phyloP scores from a whole-genome alignment of 2,329 filamentous ascomycete species.

The Neopestalotiopsis sp. region DNA sequence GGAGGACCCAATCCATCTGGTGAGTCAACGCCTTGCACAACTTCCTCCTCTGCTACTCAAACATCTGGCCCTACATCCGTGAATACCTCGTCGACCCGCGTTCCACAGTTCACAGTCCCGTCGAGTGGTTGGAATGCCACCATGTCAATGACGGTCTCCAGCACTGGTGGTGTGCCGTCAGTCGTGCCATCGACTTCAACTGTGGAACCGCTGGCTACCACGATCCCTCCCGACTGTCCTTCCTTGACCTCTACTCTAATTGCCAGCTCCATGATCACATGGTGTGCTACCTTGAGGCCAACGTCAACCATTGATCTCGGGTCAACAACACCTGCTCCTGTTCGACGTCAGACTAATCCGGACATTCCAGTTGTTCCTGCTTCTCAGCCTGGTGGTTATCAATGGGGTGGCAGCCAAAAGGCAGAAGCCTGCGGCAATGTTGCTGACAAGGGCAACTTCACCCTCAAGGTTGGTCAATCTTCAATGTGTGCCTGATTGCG shows the following conservation, averaged over 20 bases:
- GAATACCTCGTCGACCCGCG: conserved; percentile 25
- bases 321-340: conserved; percentile 7
- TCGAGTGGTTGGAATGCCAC: conserved; percentile 38
- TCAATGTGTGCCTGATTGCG: neutral
- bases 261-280: conserved; percentile 17
- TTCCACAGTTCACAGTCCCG: conserved; percentile 32
- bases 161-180: conserved; percentile 8
- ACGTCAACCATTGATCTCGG: conserved; percentile 15
- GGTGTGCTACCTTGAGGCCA: conserved; percentile 9
- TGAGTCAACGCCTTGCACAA: conserved; percentile 26
- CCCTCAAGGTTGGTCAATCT: conserved; percentile 32
- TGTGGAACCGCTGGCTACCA: neutral
- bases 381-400: conserved; percentile 10
- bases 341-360: conserved; percentile 6
- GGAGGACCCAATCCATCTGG: conserved; percentile 7
- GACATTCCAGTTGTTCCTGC: conserved; percentile 15
- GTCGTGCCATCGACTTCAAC: conserved; percentile 1
- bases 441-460: conserved; percentile 33
- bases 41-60: conserved; percentile 25
- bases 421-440: conserved; percentile 29
- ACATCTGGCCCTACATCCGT: conserved; percentile 24
- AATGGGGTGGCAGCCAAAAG: conserved; percentile 1
- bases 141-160: conserved; percentile 26
- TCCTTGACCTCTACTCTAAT: conserved; percentile 15
- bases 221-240: conserved; percentile 1